Base-by-base conservation (phyloP, 2,329 filamentous ascomycete species). In the Sarocladium oryzae region DNA sequence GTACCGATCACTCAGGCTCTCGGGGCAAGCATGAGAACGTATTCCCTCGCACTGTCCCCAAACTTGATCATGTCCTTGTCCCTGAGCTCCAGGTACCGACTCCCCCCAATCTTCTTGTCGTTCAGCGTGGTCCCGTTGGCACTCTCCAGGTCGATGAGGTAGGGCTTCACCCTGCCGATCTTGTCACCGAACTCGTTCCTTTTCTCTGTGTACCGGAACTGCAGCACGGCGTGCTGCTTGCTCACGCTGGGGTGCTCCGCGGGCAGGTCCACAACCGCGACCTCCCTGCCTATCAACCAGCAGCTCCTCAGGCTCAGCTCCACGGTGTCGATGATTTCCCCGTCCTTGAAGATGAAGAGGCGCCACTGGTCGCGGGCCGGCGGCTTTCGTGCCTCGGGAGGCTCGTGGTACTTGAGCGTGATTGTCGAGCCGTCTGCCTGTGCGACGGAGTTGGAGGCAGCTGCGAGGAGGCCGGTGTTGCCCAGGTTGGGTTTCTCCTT, bases 381-480 rank as follows among this genome's bases (percentile, higher is more conserved):
- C 0, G 93, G 89, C 60, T 96, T 96, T 53, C 93, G 86, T 48
- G 92, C 89, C 72, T 99, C 93, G 10, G 89, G 73, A 1, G 93
- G 93, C 69, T 99, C 93, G 70, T 96, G 88, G 68, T 99, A 99
- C 73, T 97, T 97, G 43, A 99, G 79, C 2, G 89, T 82, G 51
- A 96, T 84, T 20, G 79, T 78, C 3, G 84, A 86, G 84, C 88
- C 89, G 60, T 83, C 82, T 24, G 81, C 81, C 56, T 95, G 83
- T 10, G 82, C 82, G 18, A 84, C 68, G 2, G 81, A 74, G 66
- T 99, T 97, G 49, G 90, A 90, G 56, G 89, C 90, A 40, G 90
- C 89, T 2, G 93, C 93, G 16, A 99, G 76, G 7, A 86, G 75
- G 24, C 93, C 93, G 0, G 90, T 90, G 30, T 77, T 81, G 18